Evolutionary conservation across 352 stramenopile species (phyloP).

Genomic region (Phytophthora colocasiae): DNA sequence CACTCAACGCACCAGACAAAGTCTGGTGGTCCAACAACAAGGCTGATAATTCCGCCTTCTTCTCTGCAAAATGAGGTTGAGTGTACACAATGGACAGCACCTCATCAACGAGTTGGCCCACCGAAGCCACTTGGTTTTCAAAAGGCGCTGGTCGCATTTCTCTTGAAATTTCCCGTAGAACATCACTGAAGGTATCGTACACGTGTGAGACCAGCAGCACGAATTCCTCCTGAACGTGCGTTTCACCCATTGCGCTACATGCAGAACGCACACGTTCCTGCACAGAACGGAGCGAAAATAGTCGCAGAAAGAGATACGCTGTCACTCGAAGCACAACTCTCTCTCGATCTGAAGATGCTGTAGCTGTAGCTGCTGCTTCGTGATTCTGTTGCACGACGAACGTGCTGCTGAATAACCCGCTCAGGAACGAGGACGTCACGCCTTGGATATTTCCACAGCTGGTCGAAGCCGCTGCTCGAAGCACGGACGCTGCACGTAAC

Average conservation of each 20-base stretch:
- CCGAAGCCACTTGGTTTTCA: not conserved
- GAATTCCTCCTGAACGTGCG: constrained; percentile 19
- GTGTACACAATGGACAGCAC: constrained; percentile 38
- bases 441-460: not conserved
- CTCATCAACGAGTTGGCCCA: constrained; percentile 37
- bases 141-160: not conserved
- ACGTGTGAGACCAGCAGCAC: constrained; percentile 21
- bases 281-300: constrained; percentile 9
- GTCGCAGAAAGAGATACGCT: constrained; percentile 24
- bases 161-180: constrained; percentile 11
- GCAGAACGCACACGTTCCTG: constrained; percentile 13
- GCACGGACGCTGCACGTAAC: constrained; percentile 11
- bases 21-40: constrained; percentile 14
- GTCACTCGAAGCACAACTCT: constrained; percentile 1
- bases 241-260: not conserved
- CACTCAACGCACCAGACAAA: constrained; percentile 10
- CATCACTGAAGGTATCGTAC: constrained; percentile 19
- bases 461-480: not conserved
- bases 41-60: constrained; percentile 12
- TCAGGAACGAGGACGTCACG: not conserved
- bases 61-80: constrained; percentile 2
- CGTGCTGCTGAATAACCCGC: constrained; percentile 13
- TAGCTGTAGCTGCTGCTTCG: not conserved
- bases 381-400: not conserved
- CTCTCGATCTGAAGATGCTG: not conserved